Conservation (phyloP, 305 asterid genomes). For the Fraxinus albicans region DNA sequence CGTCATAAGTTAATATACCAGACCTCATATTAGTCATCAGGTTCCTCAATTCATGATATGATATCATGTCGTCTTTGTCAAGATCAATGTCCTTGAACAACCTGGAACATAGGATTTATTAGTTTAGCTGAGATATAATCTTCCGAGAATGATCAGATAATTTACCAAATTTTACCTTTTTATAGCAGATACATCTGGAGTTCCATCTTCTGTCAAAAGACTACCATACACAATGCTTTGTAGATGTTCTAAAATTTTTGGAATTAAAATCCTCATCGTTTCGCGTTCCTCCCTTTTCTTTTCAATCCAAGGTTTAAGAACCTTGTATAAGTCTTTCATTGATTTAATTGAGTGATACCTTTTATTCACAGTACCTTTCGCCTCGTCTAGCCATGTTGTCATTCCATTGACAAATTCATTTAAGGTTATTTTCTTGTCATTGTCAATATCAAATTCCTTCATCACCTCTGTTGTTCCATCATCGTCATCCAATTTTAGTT, state of each 20-base stretch:
- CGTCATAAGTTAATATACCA: slow-evolving; percentile 37
- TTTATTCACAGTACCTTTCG: slow-evolving; percentile 28
- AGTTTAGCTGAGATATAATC: background rate
- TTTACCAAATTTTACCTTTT: slow-evolving; percentile 38
- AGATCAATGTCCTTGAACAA: slow-evolving; percentile 50
- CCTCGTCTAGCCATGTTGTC: slow-evolving; percentile 32
- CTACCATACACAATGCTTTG: slow-evolving; percentile 37
- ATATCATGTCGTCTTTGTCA: slow-evolving; percentile 50
- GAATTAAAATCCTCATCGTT: slow-evolving; percentile 18
- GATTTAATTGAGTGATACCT: slow-evolving; percentile 20
- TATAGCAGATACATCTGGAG: slow-evolving; percentile 51
- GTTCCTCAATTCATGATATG: slow-evolving; percentile 46
- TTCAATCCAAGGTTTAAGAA: slow-evolving; percentile 27
- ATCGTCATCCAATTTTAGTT: slow-evolving; percentile 20
- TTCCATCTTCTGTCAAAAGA: slow-evolving; percentile 45
- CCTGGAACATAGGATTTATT: slow-evolving; percentile 27
- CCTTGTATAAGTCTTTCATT: slow-evolving; percentile 16
- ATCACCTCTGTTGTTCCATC: slow-evolving; percentile 21
- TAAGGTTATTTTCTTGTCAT: slow-evolving; percentile 24
- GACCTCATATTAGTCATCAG: slow-evolving; percentile 38
- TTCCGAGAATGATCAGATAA: background rate
- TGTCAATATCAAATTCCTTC: slow-evolving; percentile 28
- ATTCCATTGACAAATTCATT: slow-evolving; percentile 41
- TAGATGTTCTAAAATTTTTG: slow-evolving; percentile 17
- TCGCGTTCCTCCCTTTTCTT: slow-evolving; percentile 26